These are phyloP conservation scores for Thraustochytrium sp. DNA, from an alignment of 352 stramenopile species.

Conservation along the genomic window DNA sequence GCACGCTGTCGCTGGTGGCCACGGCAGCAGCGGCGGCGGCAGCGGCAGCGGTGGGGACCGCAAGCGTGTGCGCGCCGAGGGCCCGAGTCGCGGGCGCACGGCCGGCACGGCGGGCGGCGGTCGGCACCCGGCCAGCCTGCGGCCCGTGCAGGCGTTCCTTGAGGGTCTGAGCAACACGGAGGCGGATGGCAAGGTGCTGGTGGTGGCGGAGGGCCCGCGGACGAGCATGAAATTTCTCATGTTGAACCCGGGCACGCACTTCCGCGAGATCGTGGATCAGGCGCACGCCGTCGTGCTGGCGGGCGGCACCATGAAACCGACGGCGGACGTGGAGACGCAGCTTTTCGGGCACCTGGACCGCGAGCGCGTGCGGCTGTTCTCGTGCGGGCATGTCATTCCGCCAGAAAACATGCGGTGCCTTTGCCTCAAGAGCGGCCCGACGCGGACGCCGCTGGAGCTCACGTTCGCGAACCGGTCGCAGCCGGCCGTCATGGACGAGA, in stretches of 20 bases:
- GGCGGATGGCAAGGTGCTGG: slow-evolving; percentile 38
- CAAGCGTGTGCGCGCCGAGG: neutral
- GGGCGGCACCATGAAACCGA: slow-evolving; percentile 95
- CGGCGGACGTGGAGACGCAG: slow-evolving; percentile 82
- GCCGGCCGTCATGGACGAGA: slow-evolving; percentile 77
- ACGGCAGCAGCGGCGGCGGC: neutral
- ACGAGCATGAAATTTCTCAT: slow-evolving; percentile 82
- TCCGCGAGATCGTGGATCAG: slow-evolving; percentile 87
- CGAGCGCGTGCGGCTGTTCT: slow-evolving; percentile 84
- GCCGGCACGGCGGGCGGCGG: neutral
- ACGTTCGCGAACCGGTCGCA: slow-evolving; percentile 54
- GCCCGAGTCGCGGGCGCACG: neutral
- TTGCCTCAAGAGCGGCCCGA: slow-evolving; percentile 65
- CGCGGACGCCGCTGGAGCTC: slow-evolving; percentile 66
- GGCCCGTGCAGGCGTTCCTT: slow-evolving; percentile 13
- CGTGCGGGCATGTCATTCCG: slow-evolving; percentile 96
- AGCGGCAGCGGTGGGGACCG: neutral
- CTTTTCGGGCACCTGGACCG: slow-evolving; percentile 75
- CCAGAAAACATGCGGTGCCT: slow-evolving; percentile 74
- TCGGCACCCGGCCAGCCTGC: neutral
- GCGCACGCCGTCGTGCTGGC: slow-evolving; percentile 89
- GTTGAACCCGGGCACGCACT: slow-evolving; percentile 86
- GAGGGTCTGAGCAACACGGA: slow-evolving; percentile 27
- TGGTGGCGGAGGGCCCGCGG: neutral
- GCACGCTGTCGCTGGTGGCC: neutral